Base-by-base conservation (phyloP, 2,329 filamentous ascomycete genomes). In the Chalara sp. region DNA sequence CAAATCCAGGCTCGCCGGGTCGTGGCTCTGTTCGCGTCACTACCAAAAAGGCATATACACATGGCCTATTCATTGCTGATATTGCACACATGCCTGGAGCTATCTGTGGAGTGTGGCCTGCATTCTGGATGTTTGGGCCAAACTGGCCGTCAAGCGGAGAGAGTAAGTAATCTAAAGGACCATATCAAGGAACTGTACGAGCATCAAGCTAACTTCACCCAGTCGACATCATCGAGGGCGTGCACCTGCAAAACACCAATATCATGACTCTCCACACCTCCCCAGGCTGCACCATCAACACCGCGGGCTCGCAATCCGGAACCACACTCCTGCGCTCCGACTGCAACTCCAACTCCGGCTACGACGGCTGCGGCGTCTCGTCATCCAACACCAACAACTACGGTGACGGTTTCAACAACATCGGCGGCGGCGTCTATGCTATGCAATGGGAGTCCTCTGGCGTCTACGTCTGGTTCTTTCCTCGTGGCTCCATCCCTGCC, bases 201-300 rank as follows among this genome's bases (percentile, higher is more conserved):
- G 21, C 21, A 21, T 21, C 21, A 21, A 21, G 21, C 21, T 21
- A 21, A 21, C 21, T 21, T 21, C 21, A 21, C 21, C 3, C 3
- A 21, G 87, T 92, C 60, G 87, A 92, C 65, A 86, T 91, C 61
- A 80, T 91, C 59, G 87, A 91, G 70, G 86, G 86, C 39, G 84
- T 89, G 53, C 87, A 89, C 70, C 69, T 73, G 21, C 76, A 82
- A 55, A 65, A 70, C 3, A 68, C 73, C 52, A 80, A 86, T 65
- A 67, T 74, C 43, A 74, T 90, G 68, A 84, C 86, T 33, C 75
- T 93, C n/a, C 83, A 89, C 72, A 89, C 87, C 10, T 85, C 76
- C 31, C 51, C 68, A 10, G 72, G 71, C 37, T 79, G 76, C 61
- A 64, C 62, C 10, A 70, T 78, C 42, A 56, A 61, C 53, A 62